Base-by-base conservation (phyloP, 192 early-diverging fungal species). In the Paraglomus brasilianum region DNA sequence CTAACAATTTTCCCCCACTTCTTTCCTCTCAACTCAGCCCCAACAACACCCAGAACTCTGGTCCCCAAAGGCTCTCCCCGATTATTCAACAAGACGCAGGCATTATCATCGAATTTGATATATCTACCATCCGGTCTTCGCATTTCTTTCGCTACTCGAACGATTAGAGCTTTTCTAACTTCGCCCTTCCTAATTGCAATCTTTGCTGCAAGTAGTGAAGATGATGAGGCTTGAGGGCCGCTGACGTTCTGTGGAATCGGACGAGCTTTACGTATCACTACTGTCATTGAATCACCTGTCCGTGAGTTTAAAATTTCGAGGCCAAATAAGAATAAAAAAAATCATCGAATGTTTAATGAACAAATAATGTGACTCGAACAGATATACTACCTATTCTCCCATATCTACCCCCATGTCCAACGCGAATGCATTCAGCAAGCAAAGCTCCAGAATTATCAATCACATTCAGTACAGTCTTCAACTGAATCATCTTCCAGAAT, bases 391-490 rank as follows among this genome's bases (percentile, higher is more conserved):
- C 85, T 74, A 82, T 79, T 73, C 81, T 75, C 36, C 89, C 91
- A 68, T 83, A 86, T 75, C 84, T 82, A 48, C 91, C 92, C 75
- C 89, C 88, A 68, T 85, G 88, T 72, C 93, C 81, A 5, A 94
- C 93, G 72, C 93, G 91, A 80, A 98, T 96, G 83, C 95, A 96
- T 80, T 98, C 96, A 22, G 90, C 94, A 55, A 95, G 75, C 22
- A 93, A 76, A 17, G 94, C 96, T 8, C 96, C 95, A 39, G 93
- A 93, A 84, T 98, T 98, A 86, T 98, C 96, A 77, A 98, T 97
- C 57, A 96, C 94, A 77, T 93, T 91, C 61, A 93, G 78, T 66
- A 85, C 81, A n/a, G 86, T 86, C 70, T 93, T 91, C 51, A 92
- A 78, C 75, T 88, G 85, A 73, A 93, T 89, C 92, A 92, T 91